Percentiles rank a stretch among this genome's conserved stretches.
These are phyloP conservation scores for Potentilla sterilis DNA, from an alignment of 306 rosid species.

Conservation along the genomic window DNA sequence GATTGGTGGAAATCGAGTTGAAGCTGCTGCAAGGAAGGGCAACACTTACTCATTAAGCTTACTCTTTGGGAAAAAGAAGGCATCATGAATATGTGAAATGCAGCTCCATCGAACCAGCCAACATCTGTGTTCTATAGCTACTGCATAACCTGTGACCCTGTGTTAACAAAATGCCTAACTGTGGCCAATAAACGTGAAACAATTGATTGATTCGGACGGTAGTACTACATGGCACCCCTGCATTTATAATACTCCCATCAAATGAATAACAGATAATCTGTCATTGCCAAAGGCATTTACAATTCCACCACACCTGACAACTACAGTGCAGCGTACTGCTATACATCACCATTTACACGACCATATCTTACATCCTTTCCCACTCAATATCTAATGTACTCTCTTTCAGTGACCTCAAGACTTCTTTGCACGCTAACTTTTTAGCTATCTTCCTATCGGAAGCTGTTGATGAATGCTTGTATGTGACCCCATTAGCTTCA, in stretches of 20 bases:
- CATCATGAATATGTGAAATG: slow-evolving; percentile 21
- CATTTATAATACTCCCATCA: neutral
- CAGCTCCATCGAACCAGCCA: neutral
- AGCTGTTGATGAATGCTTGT: slow-evolving; percentile 18
- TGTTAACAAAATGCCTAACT: neutral
- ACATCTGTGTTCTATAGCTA: too few species aligned
- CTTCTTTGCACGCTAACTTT: slow-evolving; percentile 45
- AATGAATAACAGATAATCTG: neutral
- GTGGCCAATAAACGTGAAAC: neutral
- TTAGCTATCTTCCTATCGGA: slow-evolving; percentile 34
- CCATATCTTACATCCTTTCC: neutral
- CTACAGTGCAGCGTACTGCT: neutral
- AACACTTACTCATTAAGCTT: slow-evolving; percentile 72
- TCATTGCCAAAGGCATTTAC: neutral
- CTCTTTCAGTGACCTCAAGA: slow-evolving; percentile 47
- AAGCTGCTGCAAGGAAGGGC: slow-evolving; percentile 76
- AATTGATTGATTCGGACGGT: neutral
- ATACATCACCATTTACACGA: neutral
- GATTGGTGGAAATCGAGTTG: slow-evolving; percentile 80
- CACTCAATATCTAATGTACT: neutral
- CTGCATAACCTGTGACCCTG: neutral
- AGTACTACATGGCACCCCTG: neutral
- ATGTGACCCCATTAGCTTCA: slow-evolving; percentile 37
- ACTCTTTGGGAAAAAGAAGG: slow-evolving; percentile 69
- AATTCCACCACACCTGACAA: neutral